phyloP scores from a whole-genome alignment of 176 grass and related monocot genomes.

The Aegilops sharonensis region DNA sequence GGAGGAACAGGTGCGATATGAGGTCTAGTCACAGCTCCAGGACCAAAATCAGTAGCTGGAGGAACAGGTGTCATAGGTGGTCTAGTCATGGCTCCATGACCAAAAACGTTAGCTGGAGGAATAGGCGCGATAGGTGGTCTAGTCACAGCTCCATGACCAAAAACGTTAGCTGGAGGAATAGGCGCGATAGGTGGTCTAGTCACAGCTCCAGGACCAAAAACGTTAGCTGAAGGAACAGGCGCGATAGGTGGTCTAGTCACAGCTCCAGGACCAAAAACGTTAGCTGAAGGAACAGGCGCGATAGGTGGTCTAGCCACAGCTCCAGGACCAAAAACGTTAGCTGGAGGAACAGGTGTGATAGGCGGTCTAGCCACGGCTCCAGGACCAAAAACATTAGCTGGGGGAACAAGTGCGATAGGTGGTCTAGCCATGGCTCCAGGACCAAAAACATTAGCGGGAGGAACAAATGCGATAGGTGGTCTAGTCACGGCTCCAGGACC shows the following conservation, averaged over 20 bases:
- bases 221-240: background rate
- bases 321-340: conserved; percentile 3
- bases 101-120: background rate
- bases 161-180: background rate
- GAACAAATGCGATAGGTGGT: conserved; percentile 22
- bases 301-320: background rate
- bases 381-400: background rate
- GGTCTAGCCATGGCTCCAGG: conserved; percentile 21
- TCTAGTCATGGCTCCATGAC: conserved; percentile 14
- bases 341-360: background rate
- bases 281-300: background rate
- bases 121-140: background rate
- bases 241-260: conserved; percentile 29
- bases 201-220: background rate
- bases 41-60: background rate
- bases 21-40: conserved; percentile 24
- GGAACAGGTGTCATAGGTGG: background rate
- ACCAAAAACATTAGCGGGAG: background rate
- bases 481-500: conserved; percentile 21
- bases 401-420: conserved; percentile 14
- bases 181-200: conserved; percentile 30
- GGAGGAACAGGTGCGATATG: background rate
- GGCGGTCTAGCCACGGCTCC: too few species aligned
- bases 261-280: background rate
- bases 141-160: too few species aligned